These are phyloP conservation scores for Zostera marina DNA, from an alignment of 116 monocot genomes.

Conservation along the genomic window DNA sequence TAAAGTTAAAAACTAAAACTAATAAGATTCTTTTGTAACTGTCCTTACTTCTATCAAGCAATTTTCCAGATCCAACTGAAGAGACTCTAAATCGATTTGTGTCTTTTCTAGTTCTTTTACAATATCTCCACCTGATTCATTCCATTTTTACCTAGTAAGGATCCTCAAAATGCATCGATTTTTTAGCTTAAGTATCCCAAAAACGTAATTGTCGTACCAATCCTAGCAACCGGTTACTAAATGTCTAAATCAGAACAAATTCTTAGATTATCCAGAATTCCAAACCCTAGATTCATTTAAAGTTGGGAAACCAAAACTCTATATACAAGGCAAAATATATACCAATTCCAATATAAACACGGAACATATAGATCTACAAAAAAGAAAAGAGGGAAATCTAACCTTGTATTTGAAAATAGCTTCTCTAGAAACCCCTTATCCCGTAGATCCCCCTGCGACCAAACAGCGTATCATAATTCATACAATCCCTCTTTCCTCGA, in stretches of 20 bases:
- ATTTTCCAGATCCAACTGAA: background rate
- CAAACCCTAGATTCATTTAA: background rate
- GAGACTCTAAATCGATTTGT: no score
- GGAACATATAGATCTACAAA: background rate
- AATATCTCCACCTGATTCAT: no score
- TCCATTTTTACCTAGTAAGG: no score
- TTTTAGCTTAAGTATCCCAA: background rate
- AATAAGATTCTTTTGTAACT: background rate
- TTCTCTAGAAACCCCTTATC: slow-evolving; percentile 50
- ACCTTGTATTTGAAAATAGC: slow-evolving; percentile 44
- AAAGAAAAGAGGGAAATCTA: background rate
- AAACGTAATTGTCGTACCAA: background rate
- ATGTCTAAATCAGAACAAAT: background rate
- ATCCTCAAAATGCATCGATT: background rate
- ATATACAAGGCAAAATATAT: background rate
- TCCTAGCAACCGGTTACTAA: background rate
- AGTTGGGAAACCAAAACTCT: no score
- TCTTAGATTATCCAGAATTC: background rate
- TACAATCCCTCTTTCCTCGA: background rate
- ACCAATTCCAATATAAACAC: background rate
- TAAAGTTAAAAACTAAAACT: background rate
- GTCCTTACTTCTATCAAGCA: background rate
- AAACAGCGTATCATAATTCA: background rate
- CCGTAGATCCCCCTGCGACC: slow-evolving; percentile 58
- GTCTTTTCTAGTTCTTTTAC: background rate